phyloP scores from a whole-genome alignment of 164 flowering plant genomes.

The Tinospora cordifolia region DNA sequence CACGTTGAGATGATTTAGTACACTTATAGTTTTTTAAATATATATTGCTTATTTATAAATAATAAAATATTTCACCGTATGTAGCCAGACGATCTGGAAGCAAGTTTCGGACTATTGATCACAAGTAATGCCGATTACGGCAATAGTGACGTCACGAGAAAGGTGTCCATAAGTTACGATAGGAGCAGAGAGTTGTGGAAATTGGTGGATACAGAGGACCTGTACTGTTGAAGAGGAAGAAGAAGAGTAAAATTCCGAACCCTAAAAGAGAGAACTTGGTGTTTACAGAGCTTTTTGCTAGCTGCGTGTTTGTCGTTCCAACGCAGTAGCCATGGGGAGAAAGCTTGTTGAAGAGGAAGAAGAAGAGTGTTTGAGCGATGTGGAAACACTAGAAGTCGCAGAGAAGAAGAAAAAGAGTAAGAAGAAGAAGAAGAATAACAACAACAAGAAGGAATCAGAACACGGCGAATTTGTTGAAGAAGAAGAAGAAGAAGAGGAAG shows the following conservation, averaged over 20 bases:
- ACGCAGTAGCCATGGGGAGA: conserved; percentile 20
- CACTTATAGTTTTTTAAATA: too few relatives aligned
- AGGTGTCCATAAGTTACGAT: too few relatives aligned
- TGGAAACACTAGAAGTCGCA: conserved; percentile 15
- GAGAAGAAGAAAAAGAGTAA: conserved; percentile 19
- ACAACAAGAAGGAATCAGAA: background rate
- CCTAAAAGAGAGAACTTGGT: conserved; percentile 12
- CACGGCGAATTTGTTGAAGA: background rate
- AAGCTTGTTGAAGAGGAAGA: conserved; percentile 14
- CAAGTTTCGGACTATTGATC: too few relatives aligned
- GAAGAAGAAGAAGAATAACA: conserved; percentile 4
- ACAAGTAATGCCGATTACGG: too few relatives aligned
- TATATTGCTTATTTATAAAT: too few relatives aligned
- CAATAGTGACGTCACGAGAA: too few relatives aligned
- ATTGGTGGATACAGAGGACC: too few relatives aligned
- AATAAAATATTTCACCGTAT: too few relatives aligned
- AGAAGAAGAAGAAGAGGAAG: conserved; percentile 10
- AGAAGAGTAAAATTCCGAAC: background rate
- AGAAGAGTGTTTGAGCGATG: conserved; percentile 4
- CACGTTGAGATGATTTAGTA: too few relatives aligned
- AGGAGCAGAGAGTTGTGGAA: too few relatives aligned
- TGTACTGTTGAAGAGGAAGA: background rate
- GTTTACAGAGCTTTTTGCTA: background rate
- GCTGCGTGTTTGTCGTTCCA: conserved; percentile 4
- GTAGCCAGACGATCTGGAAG: too few relatives aligned